Evolutionary conservation across 1,284 basidiomycete genomes (phyloP).

Genomic region (Ganoderma boninense): DNA sequence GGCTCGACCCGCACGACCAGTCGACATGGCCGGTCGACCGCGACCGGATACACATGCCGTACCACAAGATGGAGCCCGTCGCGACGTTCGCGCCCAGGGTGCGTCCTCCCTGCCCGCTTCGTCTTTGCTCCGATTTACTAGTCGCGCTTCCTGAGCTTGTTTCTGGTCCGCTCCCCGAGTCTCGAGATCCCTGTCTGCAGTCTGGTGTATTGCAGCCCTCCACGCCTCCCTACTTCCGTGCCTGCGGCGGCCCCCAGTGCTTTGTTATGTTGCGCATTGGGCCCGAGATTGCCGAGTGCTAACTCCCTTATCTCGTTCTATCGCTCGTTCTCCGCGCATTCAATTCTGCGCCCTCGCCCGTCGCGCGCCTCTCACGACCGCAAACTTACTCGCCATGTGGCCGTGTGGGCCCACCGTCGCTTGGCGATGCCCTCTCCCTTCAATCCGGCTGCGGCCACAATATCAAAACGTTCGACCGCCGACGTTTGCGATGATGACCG

Average conservation of each 20-base stretch:
- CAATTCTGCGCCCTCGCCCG: not conserved
- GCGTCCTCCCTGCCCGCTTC: conserved; percentile 15
- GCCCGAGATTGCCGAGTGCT: conserved; percentile 4
- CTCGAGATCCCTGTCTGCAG: not conserved
- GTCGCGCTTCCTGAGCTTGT: not conserved
- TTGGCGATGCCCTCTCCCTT: not conserved
- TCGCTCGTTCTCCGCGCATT: conserved; percentile 3
- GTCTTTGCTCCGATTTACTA: not conserved
- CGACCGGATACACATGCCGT: conserved; percentile 67
- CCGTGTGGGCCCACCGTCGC: not conserved
- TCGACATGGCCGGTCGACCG: conserved; percentile 54
- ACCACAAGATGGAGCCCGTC: conserved; percentile 53
- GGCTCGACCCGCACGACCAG: conserved; percentile 59
- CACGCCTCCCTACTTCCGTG: not conserved
- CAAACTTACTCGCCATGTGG: not conserved
- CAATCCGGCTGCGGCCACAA: not conserved
- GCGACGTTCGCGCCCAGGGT: conserved; percentile 63
- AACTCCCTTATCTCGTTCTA: not conserved
- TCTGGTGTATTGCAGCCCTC: not conserved
- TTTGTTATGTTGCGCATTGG: not conserved
- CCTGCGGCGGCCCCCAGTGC: not conserved
- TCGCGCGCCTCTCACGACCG: not conserved
- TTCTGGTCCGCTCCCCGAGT: not conserved
- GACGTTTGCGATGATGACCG: conserved; percentile 1
- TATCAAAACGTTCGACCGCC: not conserved